These are phyloP conservation scores for Capsella rubella DNA, from an alignment of 441 rosid species.

Conservation along the genomic window DNA sequence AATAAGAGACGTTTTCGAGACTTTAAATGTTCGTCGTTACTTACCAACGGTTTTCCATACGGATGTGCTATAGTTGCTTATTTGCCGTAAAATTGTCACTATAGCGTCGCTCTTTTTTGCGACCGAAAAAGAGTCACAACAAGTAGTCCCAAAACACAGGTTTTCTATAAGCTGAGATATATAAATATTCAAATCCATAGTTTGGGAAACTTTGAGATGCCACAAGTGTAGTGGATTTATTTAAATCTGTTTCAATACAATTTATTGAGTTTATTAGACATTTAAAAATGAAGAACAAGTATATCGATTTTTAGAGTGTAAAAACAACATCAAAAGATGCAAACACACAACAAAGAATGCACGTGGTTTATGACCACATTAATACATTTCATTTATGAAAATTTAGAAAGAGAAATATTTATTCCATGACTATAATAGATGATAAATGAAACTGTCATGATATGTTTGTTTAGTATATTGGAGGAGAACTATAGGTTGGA, in stretches of 20 bases:
- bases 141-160: too few relatives aligned
- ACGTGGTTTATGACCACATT: background rate
- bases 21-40: too few relatives aligned
- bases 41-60: too few relatives aligned
- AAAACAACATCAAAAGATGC: background rate
- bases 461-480: constrained; percentile 9
- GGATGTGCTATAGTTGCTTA: too few relatives aligned
- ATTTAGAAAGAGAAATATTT: background rate
- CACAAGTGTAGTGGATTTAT: background rate
- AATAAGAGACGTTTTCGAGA: too few relatives aligned
- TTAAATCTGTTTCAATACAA: background rate
- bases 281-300: background rate
- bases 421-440: background rate
- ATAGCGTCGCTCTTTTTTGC: too few relatives aligned
- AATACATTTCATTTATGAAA: too few relatives aligned
- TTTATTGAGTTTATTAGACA: background rate
- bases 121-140: too few relatives aligned
- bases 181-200: too few relatives aligned
- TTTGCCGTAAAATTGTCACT: too few relatives aligned
- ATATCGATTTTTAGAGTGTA: background rate
- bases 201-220: too few relatives aligned
- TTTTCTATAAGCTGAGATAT: too few relatives aligned
- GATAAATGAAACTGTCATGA: background rate
- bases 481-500: constrained; percentile 3
- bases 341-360: background rate